Base-by-base conservation (phyloP, 2,329 filamentous ascomycete species). In the Neocatenulostroma microsporum region DNA sequence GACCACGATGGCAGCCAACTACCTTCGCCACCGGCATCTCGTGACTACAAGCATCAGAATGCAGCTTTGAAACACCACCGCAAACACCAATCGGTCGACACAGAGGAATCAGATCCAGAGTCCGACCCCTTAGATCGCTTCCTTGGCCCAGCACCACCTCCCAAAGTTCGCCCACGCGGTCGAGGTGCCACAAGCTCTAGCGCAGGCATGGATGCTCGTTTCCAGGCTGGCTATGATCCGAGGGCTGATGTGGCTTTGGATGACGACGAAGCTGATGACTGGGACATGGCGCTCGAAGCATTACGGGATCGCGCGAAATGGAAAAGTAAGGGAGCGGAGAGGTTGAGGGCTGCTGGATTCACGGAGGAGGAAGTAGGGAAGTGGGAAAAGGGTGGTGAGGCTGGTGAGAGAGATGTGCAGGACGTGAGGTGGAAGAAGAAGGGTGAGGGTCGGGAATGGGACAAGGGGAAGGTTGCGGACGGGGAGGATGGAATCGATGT, bases 281-380 rank as follows among this genome's bases (percentile, higher is more conserved):
- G 86, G 87, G 82, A 84, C 29, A 76, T 84, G 49, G 78, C 83
- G 1, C 67, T 91, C 1, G 86, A 94, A 60, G 78, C 80, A 4
- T 70, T 85, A 38, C 74, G 82, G 25, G 86, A 94, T 56, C 77
- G 85, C 12, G 76, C 84, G 47, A 80, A 79, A 47, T 87, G 83
- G 76, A 79, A 77, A 51, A 72, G 79, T 45, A 76, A 80, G 48
- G 84, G 86, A 20, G 83, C 83, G 5, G 80, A 87, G 35, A 69
- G 87, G 40, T 63, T 95, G 41, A 78, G 78, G 21, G 76, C 75
- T 14, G 86, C 84, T 0, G 88, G 87, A 0, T 93, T 94, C 54
- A 77, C 75, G 1, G 82, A 87, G 12, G 74, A 78, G 4, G 76
- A 87, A 51, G 76, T 94, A 40, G 69, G 72, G 50, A 78, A 78